A percentile compares a stretch with the other conserved stretches of the same genome.
These are phyloP conservation scores for Hydrangea macrophylla DNA, from an alignment of 148 eudicot genomes.

Conservation along the genomic window DNA sequence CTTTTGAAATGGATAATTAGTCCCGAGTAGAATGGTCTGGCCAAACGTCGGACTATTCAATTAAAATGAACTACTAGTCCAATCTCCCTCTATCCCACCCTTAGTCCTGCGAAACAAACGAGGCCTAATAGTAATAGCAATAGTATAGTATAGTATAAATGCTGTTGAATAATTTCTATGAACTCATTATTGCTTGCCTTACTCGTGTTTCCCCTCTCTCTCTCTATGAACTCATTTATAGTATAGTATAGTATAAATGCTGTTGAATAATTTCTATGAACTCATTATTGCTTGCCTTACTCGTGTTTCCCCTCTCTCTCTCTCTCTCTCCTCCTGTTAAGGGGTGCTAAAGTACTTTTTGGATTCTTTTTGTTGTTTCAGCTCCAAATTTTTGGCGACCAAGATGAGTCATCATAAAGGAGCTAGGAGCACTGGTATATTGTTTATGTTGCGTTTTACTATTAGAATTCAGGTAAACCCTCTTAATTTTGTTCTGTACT, in stretches of 20 bases:
- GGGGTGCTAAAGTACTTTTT: background rate
- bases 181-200: background rate
- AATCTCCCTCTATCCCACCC: too few relatives aligned
- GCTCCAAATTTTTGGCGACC: slow-evolving; percentile 87
- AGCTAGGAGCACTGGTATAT: slow-evolving; percentile 17
- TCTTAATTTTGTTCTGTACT: background rate
- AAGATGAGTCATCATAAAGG: slow-evolving; percentile 37
- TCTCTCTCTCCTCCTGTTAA: too few relatives aligned
- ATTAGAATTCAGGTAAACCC: background rate
- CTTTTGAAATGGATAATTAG: too few relatives aligned
- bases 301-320: too few relatives aligned
- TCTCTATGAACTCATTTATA: slow-evolving; percentile 8
- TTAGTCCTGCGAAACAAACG: too few relatives aligned
- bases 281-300: background rate
- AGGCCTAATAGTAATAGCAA: too few relatives aligned
- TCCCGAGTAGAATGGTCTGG: too few relatives aligned
- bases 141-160: background rate
- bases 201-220: background rate
- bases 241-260: background rate
- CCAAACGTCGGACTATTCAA: too few relatives aligned
- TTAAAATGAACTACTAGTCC: too few relatives aligned
- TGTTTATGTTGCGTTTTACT: background rate
- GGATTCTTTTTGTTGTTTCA: slow-evolving; percentile 31
- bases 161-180: background rate
- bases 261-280: background rate